A percentile compares a stretch with the other conserved stretches of the same genome.
Conservation (phyloP, 352 stramenopile genomes). For the Globisporangium apiculatum region DNA sequence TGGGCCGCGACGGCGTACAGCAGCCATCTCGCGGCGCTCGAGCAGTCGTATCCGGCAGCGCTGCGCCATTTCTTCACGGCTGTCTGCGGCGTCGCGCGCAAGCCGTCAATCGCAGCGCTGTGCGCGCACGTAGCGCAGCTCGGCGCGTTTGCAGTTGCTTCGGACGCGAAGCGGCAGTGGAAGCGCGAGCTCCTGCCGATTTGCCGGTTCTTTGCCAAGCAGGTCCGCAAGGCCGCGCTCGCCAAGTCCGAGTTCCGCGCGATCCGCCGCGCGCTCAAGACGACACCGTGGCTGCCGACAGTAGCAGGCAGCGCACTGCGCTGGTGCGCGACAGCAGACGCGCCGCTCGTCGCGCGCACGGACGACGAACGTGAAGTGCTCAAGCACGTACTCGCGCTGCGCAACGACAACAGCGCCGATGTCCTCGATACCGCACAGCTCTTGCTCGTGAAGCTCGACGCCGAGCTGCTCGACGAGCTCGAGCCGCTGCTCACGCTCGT, state of each 20-base stretch:
- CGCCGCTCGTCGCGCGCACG: conserved; percentile 18
- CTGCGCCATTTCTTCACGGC: conserved; percentile 59
- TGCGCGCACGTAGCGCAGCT: conserved; percentile 24
- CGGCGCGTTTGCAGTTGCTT: not conserved
- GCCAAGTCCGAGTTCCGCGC: conserved; percentile 28
- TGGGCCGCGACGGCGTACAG: conserved; percentile 34
- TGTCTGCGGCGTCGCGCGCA: conserved; percentile 53
- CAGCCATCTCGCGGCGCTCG: conserved; percentile 25
- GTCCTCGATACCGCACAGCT: conserved; percentile 9
- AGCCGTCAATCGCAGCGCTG: conserved; percentile 43
- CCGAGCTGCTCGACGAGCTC: conserved; percentile 13
- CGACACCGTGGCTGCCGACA: conserved; percentile 24
- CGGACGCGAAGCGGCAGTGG: conserved; percentile 19
- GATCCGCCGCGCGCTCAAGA: conserved; percentile 41
- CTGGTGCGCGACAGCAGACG: conserved; percentile 24
- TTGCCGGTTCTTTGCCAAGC: conserved; percentile 30
- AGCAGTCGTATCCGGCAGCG: conserved; percentile 42
- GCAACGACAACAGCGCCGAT: conserved; percentile 10
- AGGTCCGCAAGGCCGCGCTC: conserved; percentile 33
- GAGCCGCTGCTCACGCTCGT: conserved; percentile 27
- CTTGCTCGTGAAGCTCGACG: conserved; percentile 24
- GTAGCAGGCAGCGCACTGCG: conserved; percentile 4
- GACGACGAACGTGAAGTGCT: conserved; percentile 30
- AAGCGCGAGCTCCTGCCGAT: conserved; percentile 34
- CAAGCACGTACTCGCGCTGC: conserved; percentile 28